These are phyloP conservation scores for Gnomoniopsis sp. DNA, from an alignment of 2,329 filamentous ascomycete genomes.

Conservation along the genomic window DNA sequence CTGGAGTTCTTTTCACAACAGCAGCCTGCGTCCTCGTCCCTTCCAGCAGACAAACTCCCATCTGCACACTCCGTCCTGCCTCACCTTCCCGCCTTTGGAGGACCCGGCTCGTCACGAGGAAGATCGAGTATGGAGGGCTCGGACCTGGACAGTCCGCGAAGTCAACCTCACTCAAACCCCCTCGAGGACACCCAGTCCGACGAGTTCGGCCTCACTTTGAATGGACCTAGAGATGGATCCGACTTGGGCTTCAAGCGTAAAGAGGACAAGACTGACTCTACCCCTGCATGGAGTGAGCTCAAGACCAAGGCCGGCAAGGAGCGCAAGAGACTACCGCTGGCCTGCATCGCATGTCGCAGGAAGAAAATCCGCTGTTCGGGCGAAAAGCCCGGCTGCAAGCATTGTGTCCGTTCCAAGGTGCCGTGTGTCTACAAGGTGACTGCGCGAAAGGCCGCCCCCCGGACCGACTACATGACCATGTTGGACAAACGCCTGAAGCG, in stretches of 20 bases:
- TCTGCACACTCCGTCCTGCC: constrained; percentile 34
- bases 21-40: constrained; percentile 32
- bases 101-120: constrained; percentile 15
- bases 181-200: constrained; percentile 54
- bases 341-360: constrained; percentile 90
- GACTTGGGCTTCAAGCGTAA: constrained; percentile 51
- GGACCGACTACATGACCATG: constrained; percentile 99
- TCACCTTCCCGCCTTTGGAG: constrained; percentile 31
- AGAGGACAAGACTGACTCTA: constrained; percentile 55
- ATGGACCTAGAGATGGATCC: constrained; percentile 47
- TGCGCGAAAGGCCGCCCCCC: constrained; percentile 85
- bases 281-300: constrained; percentile 74
- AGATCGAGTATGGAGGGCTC: constrained; percentile 36
- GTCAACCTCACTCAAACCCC: constrained; percentile 39
- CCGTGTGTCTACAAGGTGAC: constrained; percentile 98
- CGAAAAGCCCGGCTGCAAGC: constrained; percentile 96
- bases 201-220: constrained; percentile 53
- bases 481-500: constrained; percentile 90
- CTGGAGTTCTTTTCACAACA: constrained; percentile 28
- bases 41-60: constrained; percentile 32
- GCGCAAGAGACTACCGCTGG: constrained; percentile 84
- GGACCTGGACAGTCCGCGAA: constrained; percentile 43
- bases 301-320: constrained; percentile 95
- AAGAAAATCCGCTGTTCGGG: constrained; percentile 99
- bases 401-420: constrained; percentile 86